Base-by-base conservation (phyloP, 2,329 filamentous ascomycete species). In the Periconia sp. region DNA sequence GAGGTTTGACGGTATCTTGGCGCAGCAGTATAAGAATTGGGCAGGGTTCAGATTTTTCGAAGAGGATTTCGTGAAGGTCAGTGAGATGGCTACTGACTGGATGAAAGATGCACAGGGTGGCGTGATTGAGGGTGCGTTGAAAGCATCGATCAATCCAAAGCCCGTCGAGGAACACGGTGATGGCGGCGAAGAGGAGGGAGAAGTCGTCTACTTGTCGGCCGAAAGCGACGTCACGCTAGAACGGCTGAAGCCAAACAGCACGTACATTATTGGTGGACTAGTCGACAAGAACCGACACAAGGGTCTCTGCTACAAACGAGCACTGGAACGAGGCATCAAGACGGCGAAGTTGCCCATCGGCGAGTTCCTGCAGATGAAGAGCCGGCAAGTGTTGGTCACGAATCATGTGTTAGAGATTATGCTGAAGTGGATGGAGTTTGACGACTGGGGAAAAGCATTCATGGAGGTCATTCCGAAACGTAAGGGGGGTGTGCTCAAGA, bases 331-430 rank as follows among this genome's bases (percentile, higher is more conserved):
- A 49, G 88, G 88, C 0, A 83, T 99, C 57, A 86, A 87, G 52
- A 97, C 94, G 0, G 94, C 92, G 2, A 92, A 90, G 66, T 71
- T 99, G 41, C 94, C 94, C 0, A 97, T 99, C 59, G 90, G 91
- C n/a, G 86, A 97, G 50, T 97, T 89, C 69, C 86, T 99, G 78
- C 81, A 90, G 52, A 95, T 99, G 88, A 81, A 86, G 42, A 92
- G 87, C 58, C 83, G 94, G 22, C 84, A 87, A 57, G 89, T 99
- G 4, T 75, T 99, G 43, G 86, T 92, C 3, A 96, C 92, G 6
- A 99, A 97, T 65, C 94, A 99, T 63, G 94, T 99, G 1, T 83
- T 94, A 33, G 92, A 97, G 72, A 97, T 99, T 50, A 96, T 99
- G 89, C 74, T 96, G 32, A 85, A 84, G 54, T 99, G 92, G 91